These are phyloP conservation scores for Leucosporidium creatinivorum DNA, from an alignment of 768 basidiomycete genomes.

Conservation along the genomic window DNA sequence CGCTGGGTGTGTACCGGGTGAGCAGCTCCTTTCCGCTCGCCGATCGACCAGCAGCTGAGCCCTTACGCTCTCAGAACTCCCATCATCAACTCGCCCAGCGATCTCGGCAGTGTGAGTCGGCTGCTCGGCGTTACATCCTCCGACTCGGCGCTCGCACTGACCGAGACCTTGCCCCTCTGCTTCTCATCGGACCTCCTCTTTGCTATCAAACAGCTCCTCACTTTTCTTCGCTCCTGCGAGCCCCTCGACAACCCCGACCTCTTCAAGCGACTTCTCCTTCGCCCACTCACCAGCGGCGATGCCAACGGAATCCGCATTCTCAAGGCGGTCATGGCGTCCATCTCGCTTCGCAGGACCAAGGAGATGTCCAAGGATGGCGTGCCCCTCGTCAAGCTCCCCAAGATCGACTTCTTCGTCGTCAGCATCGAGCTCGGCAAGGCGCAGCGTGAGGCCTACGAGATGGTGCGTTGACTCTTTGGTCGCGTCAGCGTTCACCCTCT, in stretches of 20 bases:
- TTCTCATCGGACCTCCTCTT: not conserved
- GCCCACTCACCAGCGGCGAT: not conserved
- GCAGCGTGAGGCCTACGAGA: constrained; percentile 48
- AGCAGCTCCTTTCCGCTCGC: not conserved
- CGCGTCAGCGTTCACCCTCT: too few relatives aligned
- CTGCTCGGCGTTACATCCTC: too few relatives aligned
- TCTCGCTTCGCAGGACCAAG: constrained; percentile 31
- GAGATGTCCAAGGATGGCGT: constrained; percentile 87
- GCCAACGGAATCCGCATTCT: not conserved
- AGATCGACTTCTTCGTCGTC: constrained; percentile 69
- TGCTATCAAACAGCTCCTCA: not conserved
- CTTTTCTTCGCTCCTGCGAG: not conserved
- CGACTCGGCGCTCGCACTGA: too few relatives aligned
- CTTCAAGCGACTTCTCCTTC: not conserved
- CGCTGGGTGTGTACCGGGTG: not conserved
- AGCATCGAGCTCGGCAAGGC: constrained; percentile 52
- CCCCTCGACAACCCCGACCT: not conserved
- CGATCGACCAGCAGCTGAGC: not conserved
- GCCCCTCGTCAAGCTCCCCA: constrained; percentile 65
- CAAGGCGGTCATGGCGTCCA: constrained; percentile 1
- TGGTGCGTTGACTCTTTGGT: constrained; percentile 38
- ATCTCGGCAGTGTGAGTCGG: too few relatives aligned
- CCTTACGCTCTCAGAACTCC: not conserved
- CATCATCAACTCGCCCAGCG: not conserved
- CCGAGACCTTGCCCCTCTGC: too few relatives aligned